Evolutionary conservation across 2,329 filamentous ascomycete genomes (phyloP).

Genomic region (Anthostomella pinea): DNA sequence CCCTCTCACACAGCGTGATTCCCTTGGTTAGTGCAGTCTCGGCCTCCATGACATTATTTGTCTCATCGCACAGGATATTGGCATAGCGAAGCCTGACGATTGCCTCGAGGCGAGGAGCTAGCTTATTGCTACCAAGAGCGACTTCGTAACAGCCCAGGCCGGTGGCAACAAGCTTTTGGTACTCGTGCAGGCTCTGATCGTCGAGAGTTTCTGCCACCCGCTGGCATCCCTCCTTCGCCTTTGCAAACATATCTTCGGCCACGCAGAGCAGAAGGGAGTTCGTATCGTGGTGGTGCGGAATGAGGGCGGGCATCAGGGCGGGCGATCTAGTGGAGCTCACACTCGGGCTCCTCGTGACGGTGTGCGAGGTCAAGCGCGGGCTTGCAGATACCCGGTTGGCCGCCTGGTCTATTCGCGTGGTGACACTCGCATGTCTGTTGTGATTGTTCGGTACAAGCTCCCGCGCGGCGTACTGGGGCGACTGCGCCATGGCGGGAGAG

Average conservation of each 20-base stretch:
- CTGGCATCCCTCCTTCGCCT: constrained; percentile 57
- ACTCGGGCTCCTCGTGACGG: constrained; percentile 30
- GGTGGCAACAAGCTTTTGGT: constrained; percentile 69
- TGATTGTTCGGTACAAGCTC: constrained; percentile 21
- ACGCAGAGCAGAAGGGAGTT: constrained; percentile 64
- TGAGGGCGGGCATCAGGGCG: constrained; percentile 33
- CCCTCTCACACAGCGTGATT: constrained; percentile 66
- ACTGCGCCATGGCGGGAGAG: constrained; percentile 23
- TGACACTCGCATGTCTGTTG: constrained; percentile 18
- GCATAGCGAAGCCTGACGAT: constrained; percentile 69
- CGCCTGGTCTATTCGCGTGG: constrained; percentile 26
- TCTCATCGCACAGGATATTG: constrained; percentile 69
- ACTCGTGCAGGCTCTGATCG: constrained; percentile 55
- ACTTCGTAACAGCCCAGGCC: constrained; percentile 71
- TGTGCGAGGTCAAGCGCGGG: constrained; percentile 28
- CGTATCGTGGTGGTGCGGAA: constrained; percentile 47
- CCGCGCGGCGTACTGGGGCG: constrained; percentile 25
- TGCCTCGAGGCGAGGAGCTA: constrained; percentile 66
- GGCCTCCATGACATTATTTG: constrained; percentile 70
- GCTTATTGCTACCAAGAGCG: constrained; percentile 58
- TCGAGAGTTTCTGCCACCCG: constrained; percentile 48
- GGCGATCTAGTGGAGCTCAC: constrained; percentile 33
- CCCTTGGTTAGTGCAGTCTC: constrained; percentile 71
- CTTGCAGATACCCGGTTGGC: constrained; percentile 30
- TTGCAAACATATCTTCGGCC: constrained; percentile 71